Percentiles rank a stretch among this genome's conserved stretches.
Conservation (phyloP, 495 filamentous ascomycete species). For the Extremus antarcticus region DNA sequence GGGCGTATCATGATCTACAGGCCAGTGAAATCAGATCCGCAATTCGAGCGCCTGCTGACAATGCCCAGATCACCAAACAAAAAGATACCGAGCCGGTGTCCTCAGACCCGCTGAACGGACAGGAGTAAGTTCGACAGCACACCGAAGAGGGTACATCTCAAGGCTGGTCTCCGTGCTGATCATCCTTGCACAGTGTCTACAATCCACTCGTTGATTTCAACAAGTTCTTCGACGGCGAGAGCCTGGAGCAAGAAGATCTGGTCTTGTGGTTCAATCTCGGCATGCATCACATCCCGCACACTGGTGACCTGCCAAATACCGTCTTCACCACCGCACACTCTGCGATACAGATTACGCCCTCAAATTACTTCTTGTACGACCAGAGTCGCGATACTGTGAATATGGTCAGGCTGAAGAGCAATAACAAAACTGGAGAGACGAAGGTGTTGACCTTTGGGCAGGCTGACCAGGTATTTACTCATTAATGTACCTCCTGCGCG, state of each 20-base stretch:
- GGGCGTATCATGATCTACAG: slow-evolving; percentile 41
- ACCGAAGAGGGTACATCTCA: not conserved
- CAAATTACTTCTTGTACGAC: slow-evolving; percentile 15
- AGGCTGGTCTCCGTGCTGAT: not conserved
- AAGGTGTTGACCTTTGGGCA: slow-evolving; percentile 33
- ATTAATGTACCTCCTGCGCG: too few species aligned
- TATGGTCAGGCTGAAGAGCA: slow-evolving; percentile 10
- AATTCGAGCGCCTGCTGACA: not conserved
- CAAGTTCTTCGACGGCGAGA: slow-evolving; percentile 45
- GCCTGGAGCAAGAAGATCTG: slow-evolving; percentile 34
- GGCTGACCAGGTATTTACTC: slow-evolving; percentile 1
- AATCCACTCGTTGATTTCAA: slow-evolving; percentile 46
- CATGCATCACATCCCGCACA: slow-evolving; percentile 44
- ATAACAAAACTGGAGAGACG: slow-evolving; percentile 25
- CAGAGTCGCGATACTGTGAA: slow-evolving; percentile 15
- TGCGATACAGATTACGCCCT: slow-evolving; percentile 14
- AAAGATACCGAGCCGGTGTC: slow-evolving; percentile 44
- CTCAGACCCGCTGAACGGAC: slow-evolving; percentile 37
- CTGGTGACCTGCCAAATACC: slow-evolving; percentile 17
- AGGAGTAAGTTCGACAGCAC: slow-evolving; percentile 34
- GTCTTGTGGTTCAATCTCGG: slow-evolving; percentile 47
- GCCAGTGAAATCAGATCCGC: slow-evolving; percentile 16
- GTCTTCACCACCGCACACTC: slow-evolving; percentile 12
- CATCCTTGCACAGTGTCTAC: slow-evolving; percentile 10
- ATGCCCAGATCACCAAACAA: slow-evolving; percentile 27